phyloP scores from a whole-genome alignment of 2,329 filamentous ascomycete species.

The Triangularia setosa region DNA sequence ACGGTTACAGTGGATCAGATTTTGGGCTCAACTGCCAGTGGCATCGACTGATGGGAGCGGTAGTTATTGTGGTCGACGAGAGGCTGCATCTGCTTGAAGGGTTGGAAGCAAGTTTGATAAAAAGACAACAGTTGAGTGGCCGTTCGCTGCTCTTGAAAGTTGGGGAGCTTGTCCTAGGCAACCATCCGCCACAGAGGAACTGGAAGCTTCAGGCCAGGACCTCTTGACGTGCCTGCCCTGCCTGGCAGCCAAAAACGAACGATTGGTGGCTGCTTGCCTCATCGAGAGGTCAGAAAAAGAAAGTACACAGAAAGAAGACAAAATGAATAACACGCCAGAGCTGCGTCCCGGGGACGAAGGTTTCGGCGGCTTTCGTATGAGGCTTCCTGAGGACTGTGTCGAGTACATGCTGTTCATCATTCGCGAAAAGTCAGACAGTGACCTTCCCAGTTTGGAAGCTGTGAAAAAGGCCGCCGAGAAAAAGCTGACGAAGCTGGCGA shows the following conservation, averaged over 20 bases:
- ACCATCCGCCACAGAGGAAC: neutral
- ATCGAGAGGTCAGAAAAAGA: neutral
- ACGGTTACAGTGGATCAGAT: neutral
- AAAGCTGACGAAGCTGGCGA: constrained; percentile 62
- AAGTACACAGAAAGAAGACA: neutral
- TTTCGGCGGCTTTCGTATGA: constrained; percentile 32
- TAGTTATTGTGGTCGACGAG: neutral
- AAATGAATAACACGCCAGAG: constrained; percentile 20
- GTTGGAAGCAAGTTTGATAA: neutral
- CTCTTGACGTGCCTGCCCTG: neutral
- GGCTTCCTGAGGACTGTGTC: constrained; percentile 75
- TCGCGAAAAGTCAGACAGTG: constrained; percentile 51
- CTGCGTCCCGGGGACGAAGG: constrained; percentile 27
- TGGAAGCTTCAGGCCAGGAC: neutral
- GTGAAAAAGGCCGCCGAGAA: constrained; percentile 66
- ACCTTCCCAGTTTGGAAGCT: constrained; percentile 60
- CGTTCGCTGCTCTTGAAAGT: neutral
- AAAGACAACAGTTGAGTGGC: too few relatives aligned
- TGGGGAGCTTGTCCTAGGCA: neutral
- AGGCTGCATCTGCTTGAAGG: neutral
- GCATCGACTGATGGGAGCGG: neutral
- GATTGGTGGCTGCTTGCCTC: neutral
- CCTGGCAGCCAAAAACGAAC: neutral
- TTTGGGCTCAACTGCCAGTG: neutral
- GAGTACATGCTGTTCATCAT: constrained; percentile 79